Evolutionary conservation across 2,329 filamentous ascomycete species (phyloP), one percentile per base, ranked within the genome.

Genomic region (Penicillium italicum): DNA sequence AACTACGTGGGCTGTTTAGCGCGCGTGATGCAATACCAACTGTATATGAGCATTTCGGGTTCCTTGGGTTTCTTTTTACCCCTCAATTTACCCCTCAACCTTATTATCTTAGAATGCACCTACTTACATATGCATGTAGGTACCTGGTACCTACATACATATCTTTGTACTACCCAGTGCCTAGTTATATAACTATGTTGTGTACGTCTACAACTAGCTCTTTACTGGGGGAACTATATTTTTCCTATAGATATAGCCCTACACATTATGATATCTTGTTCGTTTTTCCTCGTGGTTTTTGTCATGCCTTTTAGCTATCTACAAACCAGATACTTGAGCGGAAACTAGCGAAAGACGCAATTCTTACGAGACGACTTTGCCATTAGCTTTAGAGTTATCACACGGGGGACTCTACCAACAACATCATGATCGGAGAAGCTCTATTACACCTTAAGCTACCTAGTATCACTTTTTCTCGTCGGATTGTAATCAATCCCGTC

Each of bases 1-100:
- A 14, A 22, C 8, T 16, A 24, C 8, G 46, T 66, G 68, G 66
- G 66, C 53, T 66, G 61, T 65, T 69, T 67, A 63, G 65, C 56
- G 46, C 31, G 18, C 3, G 24, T 49, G 46, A 49, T 49, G 46
- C 46, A 49, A 49, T 49, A 49, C 40, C 46, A 49, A 49, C 46
- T 40, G 46, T 40, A 12, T 20, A 49, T 41, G 41, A 55, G 33
- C 26, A 36, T n/a, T 26, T 36, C 38, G 10, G 16, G 20, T 51
- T 49, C 34, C 46, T 41, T 30, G 20, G 14, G n/a, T 20, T 41
- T 41, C 22, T 24, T 37, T 40, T 14, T 30, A 30, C 41, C 34
- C 16, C 45, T 37, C 24, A 28, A 40, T 31, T 34, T 22, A 46
- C 41, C 41, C 40, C 40, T 42, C 26, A 43, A 30, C 11, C 26